Conservation (phyloP, 305 asterid genomes). For the Coffea humblotiana region DNA sequence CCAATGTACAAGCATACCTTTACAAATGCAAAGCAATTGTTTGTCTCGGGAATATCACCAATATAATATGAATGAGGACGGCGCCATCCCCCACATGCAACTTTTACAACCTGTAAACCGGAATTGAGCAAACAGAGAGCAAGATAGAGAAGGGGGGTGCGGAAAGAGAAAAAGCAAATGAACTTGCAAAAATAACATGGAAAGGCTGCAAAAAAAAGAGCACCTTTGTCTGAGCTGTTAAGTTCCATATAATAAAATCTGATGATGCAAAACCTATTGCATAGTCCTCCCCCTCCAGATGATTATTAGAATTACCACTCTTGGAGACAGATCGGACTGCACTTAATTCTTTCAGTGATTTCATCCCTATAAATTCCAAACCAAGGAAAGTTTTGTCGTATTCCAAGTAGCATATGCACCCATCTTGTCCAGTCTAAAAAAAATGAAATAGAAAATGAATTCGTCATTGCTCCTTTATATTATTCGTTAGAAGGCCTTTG, state of each 20-base stretch:
- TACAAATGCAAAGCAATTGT: conserved; percentile 85
- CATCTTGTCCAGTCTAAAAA: conserved; percentile 92
- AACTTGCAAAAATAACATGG: background rate
- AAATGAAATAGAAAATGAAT: conserved; percentile 15
- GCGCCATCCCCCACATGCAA: conserved; percentile 96
- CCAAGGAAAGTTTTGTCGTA: conserved; percentile 48
- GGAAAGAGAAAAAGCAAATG: background rate
- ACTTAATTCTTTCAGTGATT: conserved; percentile 83
- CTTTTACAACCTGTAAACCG: conserved; percentile 56
- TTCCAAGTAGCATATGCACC: conserved; percentile 90
- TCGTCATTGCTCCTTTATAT: background rate
- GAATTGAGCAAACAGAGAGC: background rate
- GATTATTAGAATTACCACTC: conserved; percentile 37
- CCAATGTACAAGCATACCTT: conserved; percentile 47
- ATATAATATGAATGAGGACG: conserved; percentile 93
- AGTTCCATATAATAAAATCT: conserved; percentile 82
- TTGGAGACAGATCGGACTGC: conserved; percentile 54
- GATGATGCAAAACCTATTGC: conserved; percentile 90
- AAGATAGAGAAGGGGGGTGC: background rate
- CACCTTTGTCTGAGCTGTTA: conserved; percentile 74
- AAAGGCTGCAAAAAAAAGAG: background rate
- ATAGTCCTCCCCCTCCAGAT: conserved; percentile 47
- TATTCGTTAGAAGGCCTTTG: too few species aligned
- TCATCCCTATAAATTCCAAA: conserved; percentile 83
- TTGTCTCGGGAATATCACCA: conserved; percentile 74